A percentile compares a stretch with the other conserved stretches of the same genome.
These are phyloP conservation scores for Cokeromyces recurvatus DNA, from an alignment of 371 early-diverging fungal species.

Conservation along the genomic window DNA sequence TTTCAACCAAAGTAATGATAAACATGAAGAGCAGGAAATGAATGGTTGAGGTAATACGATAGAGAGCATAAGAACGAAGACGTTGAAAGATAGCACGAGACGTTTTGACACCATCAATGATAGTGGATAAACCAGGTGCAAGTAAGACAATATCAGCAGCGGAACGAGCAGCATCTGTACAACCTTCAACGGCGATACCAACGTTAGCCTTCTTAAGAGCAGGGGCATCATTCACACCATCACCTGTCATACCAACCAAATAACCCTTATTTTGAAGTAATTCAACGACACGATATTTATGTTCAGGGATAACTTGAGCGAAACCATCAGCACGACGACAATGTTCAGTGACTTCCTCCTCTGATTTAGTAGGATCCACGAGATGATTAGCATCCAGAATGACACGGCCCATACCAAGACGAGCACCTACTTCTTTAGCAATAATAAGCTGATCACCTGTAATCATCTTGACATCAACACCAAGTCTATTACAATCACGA, in stretches of 20 bases:
- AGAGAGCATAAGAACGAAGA: slow-evolving; percentile 88
- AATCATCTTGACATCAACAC: slow-evolving; percentile 74
- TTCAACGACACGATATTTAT: slow-evolving; percentile 79
- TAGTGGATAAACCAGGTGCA: slow-evolving; percentile 84
- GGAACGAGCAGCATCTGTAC: slow-evolving; percentile 94
- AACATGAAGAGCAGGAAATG: slow-evolving; percentile 93
- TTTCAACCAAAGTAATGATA: slow-evolving; percentile 72
- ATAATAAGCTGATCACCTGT: slow-evolving; percentile 78
- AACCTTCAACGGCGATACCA: slow-evolving; percentile 84
- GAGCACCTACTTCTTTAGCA: slow-evolving; percentile 76
- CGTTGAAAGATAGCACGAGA: slow-evolving; percentile 93
- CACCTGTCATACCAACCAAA: slow-evolving; percentile 80
- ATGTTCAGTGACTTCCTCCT: slow-evolving; percentile 55
- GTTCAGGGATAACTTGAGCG: slow-evolving; percentile 70
- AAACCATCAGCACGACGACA: slow-evolving; percentile 76
- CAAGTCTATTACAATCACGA: slow-evolving; percentile 57
- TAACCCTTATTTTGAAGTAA: slow-evolving; percentile 64
- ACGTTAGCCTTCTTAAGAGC: slow-evolving; percentile 88
- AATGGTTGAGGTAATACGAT: slow-evolving; percentile 90
- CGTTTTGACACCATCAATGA: slow-evolving; percentile 79
- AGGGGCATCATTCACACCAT: slow-evolving; percentile 89
- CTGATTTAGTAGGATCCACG: slow-evolving; percentile 61
- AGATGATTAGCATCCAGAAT: slow-evolving; percentile 66
- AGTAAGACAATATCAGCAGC: slow-evolving; percentile 93
- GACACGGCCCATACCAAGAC: slow-evolving; percentile 67